A percentile compares a stretch with the other conserved stretches of the same genome.
Conservation (phyloP, 2,329 filamentous ascomycete species). For the Sclerotiophoma versabilis region DNA sequence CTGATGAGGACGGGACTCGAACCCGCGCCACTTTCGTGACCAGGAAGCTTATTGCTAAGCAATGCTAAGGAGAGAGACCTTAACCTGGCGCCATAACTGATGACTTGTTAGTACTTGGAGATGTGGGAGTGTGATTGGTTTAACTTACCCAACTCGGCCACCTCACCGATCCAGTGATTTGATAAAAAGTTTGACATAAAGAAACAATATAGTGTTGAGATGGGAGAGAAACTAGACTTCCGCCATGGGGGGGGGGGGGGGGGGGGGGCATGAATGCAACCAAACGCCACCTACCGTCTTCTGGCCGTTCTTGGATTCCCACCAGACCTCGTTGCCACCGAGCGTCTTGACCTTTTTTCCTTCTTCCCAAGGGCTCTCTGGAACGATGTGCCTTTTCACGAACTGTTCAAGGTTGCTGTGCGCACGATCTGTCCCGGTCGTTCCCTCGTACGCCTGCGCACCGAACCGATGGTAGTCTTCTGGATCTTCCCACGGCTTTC, state of each 20-base stretch:
- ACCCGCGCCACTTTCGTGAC: slow-evolving; percentile 52
- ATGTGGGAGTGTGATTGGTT: no score
- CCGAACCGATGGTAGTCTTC: slow-evolving; percentile 74
- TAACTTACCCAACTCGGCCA: slow-evolving; percentile 28
- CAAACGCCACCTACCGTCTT: slow-evolving; percentile 70
- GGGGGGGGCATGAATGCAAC: no score
- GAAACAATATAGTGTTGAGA: background rate
- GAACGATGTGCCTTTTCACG: slow-evolving; percentile 84
- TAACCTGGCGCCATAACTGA: slow-evolving; percentile 44
- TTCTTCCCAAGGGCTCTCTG: slow-evolving; percentile 76
- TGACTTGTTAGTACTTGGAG: background rate
- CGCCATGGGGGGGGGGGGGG: no score
- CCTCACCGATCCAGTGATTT: slow-evolving; percentile 18
- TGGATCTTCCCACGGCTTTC: slow-evolving; percentile 86
- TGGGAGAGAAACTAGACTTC: no score
- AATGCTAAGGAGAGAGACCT: slow-evolving; percentile 31
- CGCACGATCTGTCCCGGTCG: slow-evolving; percentile 77
- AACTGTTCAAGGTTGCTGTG: slow-evolving; percentile 78
- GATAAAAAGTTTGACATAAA: slow-evolving; percentile 5
- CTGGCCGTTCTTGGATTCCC: slow-evolving; percentile 74
- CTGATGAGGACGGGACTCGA: slow-evolving; percentile 52
- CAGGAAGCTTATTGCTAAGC: slow-evolving; percentile 35
- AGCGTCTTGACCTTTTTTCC: slow-evolving; percentile 71
- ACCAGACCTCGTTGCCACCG: slow-evolving; percentile 78
- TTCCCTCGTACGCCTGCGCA: slow-evolving; percentile 75